A percentile compares a stretch with the other conserved stretches of the same genome.
Conservation (phyloP, 78 protist genomes). For the Anaeramoeba flamelloides region DNA sequence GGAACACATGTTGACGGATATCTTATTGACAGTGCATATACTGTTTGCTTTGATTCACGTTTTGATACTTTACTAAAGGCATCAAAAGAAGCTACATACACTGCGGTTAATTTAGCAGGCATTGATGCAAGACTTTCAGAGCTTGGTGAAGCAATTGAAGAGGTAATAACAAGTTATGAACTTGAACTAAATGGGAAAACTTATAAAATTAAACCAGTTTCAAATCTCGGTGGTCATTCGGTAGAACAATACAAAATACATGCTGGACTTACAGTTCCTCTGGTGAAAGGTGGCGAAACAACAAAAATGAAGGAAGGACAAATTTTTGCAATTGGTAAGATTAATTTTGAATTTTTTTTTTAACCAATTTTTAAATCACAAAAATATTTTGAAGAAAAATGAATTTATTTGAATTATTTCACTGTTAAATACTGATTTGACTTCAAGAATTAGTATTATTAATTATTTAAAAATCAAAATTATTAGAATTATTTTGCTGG, state of each 20-base stretch:
- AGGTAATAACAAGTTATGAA: slow-evolving; percentile 88
- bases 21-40: slow-evolving; percentile 91
- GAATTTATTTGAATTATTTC: too few relatives aligned
- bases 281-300: slow-evolving; percentile 54
- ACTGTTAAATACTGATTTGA: too few relatives aligned
- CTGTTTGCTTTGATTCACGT: slow-evolving; percentile 52
- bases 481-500: too few relatives aligned
- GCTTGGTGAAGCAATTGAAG: slow-evolving; percentile 64
- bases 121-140: slow-evolving; percentile 84
- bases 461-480: too few relatives aligned
- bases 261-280: slow-evolving; percentile 88
- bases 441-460: too few relatives aligned
- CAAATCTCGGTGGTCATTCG: slow-evolving; percentile 89
- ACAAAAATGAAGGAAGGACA: slow-evolving; percentile 81
- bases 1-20: slow-evolving; percentile 85
- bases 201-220: slow-evolving; percentile 53
- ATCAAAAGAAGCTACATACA: slow-evolving; percentile 56
- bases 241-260: slow-evolving; percentile 74
- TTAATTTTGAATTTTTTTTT: too few relatives aligned
- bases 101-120: slow-evolving; percentile 45
- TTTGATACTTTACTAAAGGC: slow-evolving; percentile 74
- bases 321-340: slow-evolving; percentile 85
- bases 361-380: too few relatives aligned
- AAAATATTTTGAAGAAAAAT: too few relatives aligned
- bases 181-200: slow-evolving; percentile 72